Conservation (phyloP, 2,329 filamentous ascomycete genomes). For the Exophiala lecanii-corni region DNA sequence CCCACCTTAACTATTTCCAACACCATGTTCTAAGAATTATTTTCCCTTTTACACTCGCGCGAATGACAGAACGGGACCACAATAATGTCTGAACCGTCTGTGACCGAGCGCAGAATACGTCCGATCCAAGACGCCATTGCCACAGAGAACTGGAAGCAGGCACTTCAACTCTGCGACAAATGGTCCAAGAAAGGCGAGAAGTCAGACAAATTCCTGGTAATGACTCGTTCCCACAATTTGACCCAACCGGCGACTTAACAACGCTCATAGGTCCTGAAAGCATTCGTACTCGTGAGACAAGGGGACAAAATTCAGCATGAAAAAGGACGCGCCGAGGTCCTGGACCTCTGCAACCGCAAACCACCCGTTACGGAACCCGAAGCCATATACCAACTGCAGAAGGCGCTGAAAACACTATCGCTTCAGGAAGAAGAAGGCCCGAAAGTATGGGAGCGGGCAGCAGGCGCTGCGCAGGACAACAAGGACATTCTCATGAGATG, state of each 20-base stretch:
- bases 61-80: not conserved
- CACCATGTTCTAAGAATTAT: too few relatives aligned
- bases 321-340: slow-evolving; percentile 41
- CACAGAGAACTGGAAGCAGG: slow-evolving; percentile 45
- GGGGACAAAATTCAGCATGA: slow-evolving; percentile 39
- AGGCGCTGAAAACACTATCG: slow-evolving; percentile 35
- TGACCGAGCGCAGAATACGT: slow-evolving; percentile 37
- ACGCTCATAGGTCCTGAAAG: slow-evolving; percentile 24
- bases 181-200: slow-evolving; percentile 53
- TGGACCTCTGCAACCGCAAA: slow-evolving; percentile 39
- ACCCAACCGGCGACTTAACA: slow-evolving; percentile 1
- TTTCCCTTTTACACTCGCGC: too few relatives aligned
- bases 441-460: slow-evolving; percentile 44
- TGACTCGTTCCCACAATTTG: not conserved
- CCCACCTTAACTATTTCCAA: too few relatives aligned
- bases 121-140: slow-evolving; percentile 48
- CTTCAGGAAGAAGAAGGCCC: slow-evolving; percentile 34
- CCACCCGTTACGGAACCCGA: slow-evolving; percentile 43
- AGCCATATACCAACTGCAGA: slow-evolving; percentile 40
- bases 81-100: slow-evolving; percentile 24
- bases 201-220: slow-evolving; percentile 31
- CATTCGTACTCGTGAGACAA: slow-evolving; percentile 30
- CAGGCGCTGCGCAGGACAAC: slow-evolving; percentile 40
- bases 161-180: slow-evolving; percentile 47
- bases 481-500: slow-evolving; percentile 41